phyloP scores from a whole-genome alignment of 2,329 filamentous ascomycete species.

The Aspergillus bombycis region DNA sequence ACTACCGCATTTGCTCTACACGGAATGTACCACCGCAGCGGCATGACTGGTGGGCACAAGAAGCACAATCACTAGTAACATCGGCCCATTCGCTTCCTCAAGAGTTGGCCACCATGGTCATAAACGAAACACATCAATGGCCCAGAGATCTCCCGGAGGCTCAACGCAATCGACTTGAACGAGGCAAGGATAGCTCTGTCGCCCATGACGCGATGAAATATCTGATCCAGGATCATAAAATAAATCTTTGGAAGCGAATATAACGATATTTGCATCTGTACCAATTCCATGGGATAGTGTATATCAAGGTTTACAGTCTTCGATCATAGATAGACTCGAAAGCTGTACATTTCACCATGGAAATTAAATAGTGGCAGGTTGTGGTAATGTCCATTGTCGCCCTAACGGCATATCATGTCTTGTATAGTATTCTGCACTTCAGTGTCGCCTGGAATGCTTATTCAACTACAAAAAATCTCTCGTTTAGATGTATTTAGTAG shows the following conservation, averaged over 20 bases:
- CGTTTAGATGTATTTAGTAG: too few relatives aligned
- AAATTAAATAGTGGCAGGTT: too few relatives aligned
- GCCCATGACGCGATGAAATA: neutral
- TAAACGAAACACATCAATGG: neutral
- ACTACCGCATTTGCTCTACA: constrained; percentile 18
- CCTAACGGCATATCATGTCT: too few relatives aligned
- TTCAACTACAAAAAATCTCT: too few relatives aligned
- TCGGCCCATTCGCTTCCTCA: neutral
- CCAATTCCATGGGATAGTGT: too few relatives aligned
- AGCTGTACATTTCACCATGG: too few relatives aligned
- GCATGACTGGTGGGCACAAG: constrained; percentile 37
- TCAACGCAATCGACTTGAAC: neutral
- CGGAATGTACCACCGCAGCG: constrained; percentile 19
- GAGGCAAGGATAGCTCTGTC: neutral
- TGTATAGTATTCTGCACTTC: too few relatives aligned
- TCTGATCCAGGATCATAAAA: neutral
- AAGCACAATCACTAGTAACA: neutral
- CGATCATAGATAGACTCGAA: too few relatives aligned
- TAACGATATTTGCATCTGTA: too few relatives aligned
- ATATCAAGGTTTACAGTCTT: too few relatives aligned
- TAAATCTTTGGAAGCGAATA: neutral
- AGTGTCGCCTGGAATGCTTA: too few relatives aligned
- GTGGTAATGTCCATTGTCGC: too few relatives aligned
- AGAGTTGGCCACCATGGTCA: neutral
- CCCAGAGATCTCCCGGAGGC: neutral